Base-by-base conservation (phyloP, 768 basidiomycete species). In the Termitomyces sp. region DNA sequence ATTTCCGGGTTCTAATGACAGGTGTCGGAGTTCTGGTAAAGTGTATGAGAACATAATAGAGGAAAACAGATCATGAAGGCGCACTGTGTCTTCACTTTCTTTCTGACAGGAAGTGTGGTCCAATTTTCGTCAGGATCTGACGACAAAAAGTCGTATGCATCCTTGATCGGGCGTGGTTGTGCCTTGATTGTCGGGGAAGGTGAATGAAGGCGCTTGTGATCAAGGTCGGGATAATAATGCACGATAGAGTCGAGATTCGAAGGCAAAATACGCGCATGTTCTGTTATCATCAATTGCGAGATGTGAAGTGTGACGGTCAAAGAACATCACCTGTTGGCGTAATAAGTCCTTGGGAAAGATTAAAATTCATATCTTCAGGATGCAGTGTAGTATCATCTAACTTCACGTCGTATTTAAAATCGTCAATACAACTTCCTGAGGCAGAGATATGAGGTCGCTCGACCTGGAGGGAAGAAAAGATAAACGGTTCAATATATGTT, bases 41-140 rank as follows among this genome's bases (percentile, higher is more conserved):
- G 19, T 24, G 12, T n/a, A 19, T 61, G 14, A 19, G 28, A 21
- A 45, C 15, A 32, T 21, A 26, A 0, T 21, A 7, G 21, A 47
- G 12, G 15, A 22, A 47, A 38, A 41, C 10, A 15, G 5, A 6
- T 3, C 9, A 37, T 12, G 19, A 19, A 32, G 40, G 34, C 56
- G 17, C 17, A 68, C 68, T 53, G 64, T 8, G 48, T 34, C 37
- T 71, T 72, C 7, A 40, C 41, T 54, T 66, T 71, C 60, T 70
- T 74, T 21, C 66, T 63, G 4, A 54, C n/a, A 5, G 70, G 70
- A 12, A 76, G 58, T 2, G 74, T 74, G 21, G 65, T 68, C 74
- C 74, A 76, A 19, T 67, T 60, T 47, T 72, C 71, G 45, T 74
- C 74, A 2, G 66, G 54, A 47, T 75, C 71, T 7, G 59, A 45